Evolutionary conservation across 148 eudicot genomes (phyloP).

Genomic region (Suaeda aralocaspica): DNA sequence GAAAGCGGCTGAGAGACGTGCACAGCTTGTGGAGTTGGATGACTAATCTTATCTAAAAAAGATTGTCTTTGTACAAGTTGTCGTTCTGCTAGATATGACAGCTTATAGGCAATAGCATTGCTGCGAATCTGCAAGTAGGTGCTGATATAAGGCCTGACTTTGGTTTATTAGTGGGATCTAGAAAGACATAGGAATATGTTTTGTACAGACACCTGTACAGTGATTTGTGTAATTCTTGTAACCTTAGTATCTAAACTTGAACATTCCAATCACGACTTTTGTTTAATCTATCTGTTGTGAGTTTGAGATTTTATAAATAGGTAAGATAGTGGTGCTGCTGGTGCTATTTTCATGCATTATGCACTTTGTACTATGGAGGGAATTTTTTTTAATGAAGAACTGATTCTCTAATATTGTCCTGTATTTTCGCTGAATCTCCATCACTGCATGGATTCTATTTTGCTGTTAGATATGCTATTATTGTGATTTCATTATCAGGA

Average conservation of each 20-base stretch:
- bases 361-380: not conserved
- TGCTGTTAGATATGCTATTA: too few relatives aligned
- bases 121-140: conserved; percentile 1
- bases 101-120: not conserved
- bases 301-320: not conserved
- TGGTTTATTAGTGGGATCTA: conserved; percentile 14
- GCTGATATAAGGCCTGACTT: conserved; percentile 5
- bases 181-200: conserved; percentile 19
- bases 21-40: conserved; percentile 71
- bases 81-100: not conserved
- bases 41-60: conserved; percentile 23
- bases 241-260: not conserved
- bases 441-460: too few relatives aligned
- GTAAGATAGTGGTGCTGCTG: not conserved
- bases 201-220: conserved; percentile 34
- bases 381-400: conserved; percentile 14
- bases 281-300: not conserved
- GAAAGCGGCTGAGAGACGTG: conserved; percentile 91
- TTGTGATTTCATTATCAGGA: too few relatives aligned
- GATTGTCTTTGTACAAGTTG: not conserved
- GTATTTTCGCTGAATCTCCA: not conserved
- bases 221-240: conserved; percentile 20
- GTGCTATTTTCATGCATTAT: conserved; percentile 3
- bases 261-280: not conserved
- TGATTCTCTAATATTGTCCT: not conserved